Base-by-base conservation (phyloP, 495 filamentous ascomycete genomes). In the Penicillium mononematosum region DNA sequence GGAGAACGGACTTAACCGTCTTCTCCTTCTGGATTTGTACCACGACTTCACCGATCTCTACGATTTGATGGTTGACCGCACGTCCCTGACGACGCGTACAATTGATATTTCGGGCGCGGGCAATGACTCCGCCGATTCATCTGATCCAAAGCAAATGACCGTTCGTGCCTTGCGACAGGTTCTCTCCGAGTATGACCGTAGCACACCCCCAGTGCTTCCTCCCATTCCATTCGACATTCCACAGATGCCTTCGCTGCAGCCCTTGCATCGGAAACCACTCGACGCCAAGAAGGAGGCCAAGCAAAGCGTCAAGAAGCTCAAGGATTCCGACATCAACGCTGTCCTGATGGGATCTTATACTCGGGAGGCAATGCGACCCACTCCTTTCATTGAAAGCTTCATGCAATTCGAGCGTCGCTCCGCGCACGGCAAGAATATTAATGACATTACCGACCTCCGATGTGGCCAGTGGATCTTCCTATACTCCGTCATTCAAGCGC, bases 381-480 rank as follows among this genome's bases (percentile, higher is more conserved):
- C 80, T 11, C 74, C 82, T 0, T 96, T 97, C 69, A 79, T 96
- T 3, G 78, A 88, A 46, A 80, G 83, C 22, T 98, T 92, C 73
- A 86, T 88, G 67, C 84, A 88, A 29, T 93, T 96, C 59, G 95
- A 98, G 74, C 75, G 81, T 12, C 88, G 87, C 43, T 84, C 84
- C 43, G 88, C 87, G 7, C 82, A 83, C 51, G 83, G 85, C n/a
- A 89, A 85, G 63, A 83, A 78, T 31, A 72, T 89, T 4, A 80
- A 86, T 9, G 91, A 96, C 51, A 75, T 97, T 8, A 73, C 77
- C 19, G 89, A 96, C 62, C 80, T 90, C 55, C 84, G 94, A 24
- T 81, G 85, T 34, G 94, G 94, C 17, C 84, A 92, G 65, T 98
- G 95, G 95, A 81, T 98, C 42, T 96, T 98, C 79, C 77, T 97